Evolutionary conservation across 108 stramenopile genomes (phyloP), one percentile per base, ranked within the genome.

Genomic region (Epithemia pelagica): DNA sequence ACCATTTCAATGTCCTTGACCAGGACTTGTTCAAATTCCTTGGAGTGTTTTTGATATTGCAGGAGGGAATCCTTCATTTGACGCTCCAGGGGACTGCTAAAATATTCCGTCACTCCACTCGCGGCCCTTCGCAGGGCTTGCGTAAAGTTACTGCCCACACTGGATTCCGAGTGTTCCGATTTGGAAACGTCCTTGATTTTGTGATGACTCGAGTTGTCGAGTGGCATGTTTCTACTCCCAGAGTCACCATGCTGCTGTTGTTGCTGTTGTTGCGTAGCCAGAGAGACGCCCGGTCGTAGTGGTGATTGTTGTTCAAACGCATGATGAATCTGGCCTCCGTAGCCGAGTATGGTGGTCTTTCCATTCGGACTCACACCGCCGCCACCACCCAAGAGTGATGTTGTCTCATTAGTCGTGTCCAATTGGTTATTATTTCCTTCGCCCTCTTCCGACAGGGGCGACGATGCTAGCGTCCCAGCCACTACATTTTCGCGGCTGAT

Each of bases 1-100:
- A 86, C 83, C 54, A 86, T 86, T 30, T 62, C 62, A 54, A 75
- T 77, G 67, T 90, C 84, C 51, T 70, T 54, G 59, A 68, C 58
- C 30, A 84, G 68, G 10, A 67, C 28, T 27, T 70, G 59, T 27
- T 69, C 79, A 62, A 83, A 80, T 37, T 68, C 58, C 24, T 61
- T 28, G 27, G 62, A 46, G 30, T 52, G 46, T 3, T 59, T 30
- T 22, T 74, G 75, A 19, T 70, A 58, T 56, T 79, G 67, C 53
- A 65, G 59, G 3, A 79, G 54, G 1, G 69, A 37, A 21, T 73
- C 67, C 67, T 68, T 25, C 10, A 74, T 2, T 24, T 71, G 74
- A n/a, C 75, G 63, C 69, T 78, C 72, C 26, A 62, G 74, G 1
- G 64, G 52, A 28, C 55, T 62, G 2, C 52, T 54, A 54, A 78